Base-by-base conservation (phyloP, 306 rosid genomes). In the Argentina anserina region DNA sequence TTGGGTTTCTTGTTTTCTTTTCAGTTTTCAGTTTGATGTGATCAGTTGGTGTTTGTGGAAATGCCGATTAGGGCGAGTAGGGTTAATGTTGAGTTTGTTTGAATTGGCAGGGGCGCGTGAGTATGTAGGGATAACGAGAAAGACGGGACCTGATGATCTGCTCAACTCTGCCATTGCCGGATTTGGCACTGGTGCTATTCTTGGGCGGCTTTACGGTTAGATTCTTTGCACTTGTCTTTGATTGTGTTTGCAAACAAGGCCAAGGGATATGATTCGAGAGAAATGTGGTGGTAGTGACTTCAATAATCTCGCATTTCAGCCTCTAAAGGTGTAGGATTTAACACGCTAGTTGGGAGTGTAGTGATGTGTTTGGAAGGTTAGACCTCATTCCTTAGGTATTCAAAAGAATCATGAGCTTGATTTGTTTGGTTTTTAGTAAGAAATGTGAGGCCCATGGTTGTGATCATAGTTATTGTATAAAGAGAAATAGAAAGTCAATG, bases 151-250 rank as follows among this genome's bases (percentile, higher is more conserved):
- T 23, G 89, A 87, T 67, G 97, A 94, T 75, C 82, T 89, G 43
- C 68, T 82, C 72, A 90, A 84, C 83, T 91, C 96, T 55, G 92
- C 84, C 17, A 73, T 87, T 58, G 99, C 97, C 0, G 99, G 97
- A 59, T 84, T 91, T 69, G 96, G 93, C 42, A 87, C 87, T 28
- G 99, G 99, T 81, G 91, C 93, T 73, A 64, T 94, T 79, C 91
- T 91, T 13, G 99, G 99, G 39, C 99, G 95, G 65, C 80, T 94
- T 46, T 92, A 94, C 78, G 96, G 99, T 94, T 71, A 73, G 67
- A 69, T 81, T 86, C 78, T 75, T 3, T 50, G 45, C 58, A 36
- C 31, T 41, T 65, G 42, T 40, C 43, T 55, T 2, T 43, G 11
- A 31, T 14, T 61, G 50, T 42, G 20, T 55, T 45, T 37, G 5